phyloP scores from a whole-genome alignment of 2,329 filamentous ascomycete genomes.

The Aspergillus piperis region DNA sequence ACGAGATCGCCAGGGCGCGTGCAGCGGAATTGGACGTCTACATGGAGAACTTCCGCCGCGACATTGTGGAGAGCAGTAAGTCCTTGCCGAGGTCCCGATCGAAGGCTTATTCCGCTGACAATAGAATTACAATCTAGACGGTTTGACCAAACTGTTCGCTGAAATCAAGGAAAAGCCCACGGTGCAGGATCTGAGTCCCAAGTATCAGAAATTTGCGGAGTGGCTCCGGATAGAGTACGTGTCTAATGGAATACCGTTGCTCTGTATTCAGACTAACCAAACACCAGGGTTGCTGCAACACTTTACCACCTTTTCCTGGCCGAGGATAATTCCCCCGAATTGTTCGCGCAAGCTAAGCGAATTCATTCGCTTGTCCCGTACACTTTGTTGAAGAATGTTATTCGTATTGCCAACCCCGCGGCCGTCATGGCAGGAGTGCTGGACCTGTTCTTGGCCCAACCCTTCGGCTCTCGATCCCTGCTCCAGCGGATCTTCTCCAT shows the following conservation, averaged over 20 bases:
- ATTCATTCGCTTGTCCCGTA: conserved; percentile 97
- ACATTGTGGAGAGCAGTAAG: conserved; percentile 72
- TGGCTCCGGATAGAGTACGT: conserved; percentile 87
- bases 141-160: conserved; percentile 85
- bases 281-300: conserved; percentile 74
- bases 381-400: conserved; percentile 90
- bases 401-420: conserved; percentile 92
- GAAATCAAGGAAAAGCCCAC: conserved; percentile 90
- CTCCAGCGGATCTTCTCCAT: conserved; percentile 94
- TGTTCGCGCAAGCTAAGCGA: conserved; percentile 90
- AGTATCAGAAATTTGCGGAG: conserved; percentile 97
- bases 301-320: conserved; percentile 96
- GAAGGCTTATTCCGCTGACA: conserved; percentile 23
- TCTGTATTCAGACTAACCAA: conserved; percentile 9
- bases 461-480: conserved; percentile 84
- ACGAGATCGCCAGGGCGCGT: conserved; percentile 87
- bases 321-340: conserved; percentile 94
- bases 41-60: conserved; percentile 79
- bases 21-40: conserved; percentile 94
- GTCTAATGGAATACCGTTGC: neutral
- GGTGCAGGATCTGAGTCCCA: conserved; percentile 84
- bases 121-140: conserved; percentile 54
- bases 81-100: conserved; percentile 14
- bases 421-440: conserved; percentile 95
- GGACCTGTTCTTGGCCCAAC: conserved; percentile 93